Base-by-base conservation (phyloP, 2,329 filamentous ascomycete genomes). In the Colletotrichum neosansevieriae region DNA sequence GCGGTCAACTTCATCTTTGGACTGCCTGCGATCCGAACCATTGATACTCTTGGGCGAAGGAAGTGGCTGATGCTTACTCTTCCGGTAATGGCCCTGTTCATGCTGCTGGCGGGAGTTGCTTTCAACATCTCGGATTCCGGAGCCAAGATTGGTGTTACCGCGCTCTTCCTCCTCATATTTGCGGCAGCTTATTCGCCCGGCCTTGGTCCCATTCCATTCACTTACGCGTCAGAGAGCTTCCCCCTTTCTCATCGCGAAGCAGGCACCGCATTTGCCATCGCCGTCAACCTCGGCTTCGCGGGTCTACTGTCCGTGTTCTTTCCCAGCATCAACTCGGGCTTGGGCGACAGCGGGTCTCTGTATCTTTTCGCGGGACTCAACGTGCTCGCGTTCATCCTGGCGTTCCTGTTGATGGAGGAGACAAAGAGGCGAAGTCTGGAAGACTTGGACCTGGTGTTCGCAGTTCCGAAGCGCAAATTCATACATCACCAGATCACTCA, bases 171-270 rank as follows among this genome's bases (percentile, higher is more conserved):
- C 3, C 80, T 79, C 29, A 57, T 83, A 3, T 83, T 83, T 58
- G 76, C 80, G 1, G 78, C 80, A 0, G 77, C 76, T 1, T 84
- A 84, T 70, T 81, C 81, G 1, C 82, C 82, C 6, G 74, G 74
- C 10, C 51, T 78, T 68, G 83, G 83, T 0, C 84, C 84, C 0
- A 84, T 85, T 11, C 82, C 83, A 0, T 85, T 85, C 54, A 85
- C 82, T 2, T 76, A 85, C 17, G 84, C 83, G 12, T 83, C 83
- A 3, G 84, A 86, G 71, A 82, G 81, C 56, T 86, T 85, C 65
- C 83, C 84, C 0, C 73, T 85, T 1, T 82, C 81, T 4, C 81
- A 86, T 68, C 78, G 84, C 67, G 84, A 86, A 73, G 79, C 83
- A 77, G 84, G 84, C 1, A 80, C 81, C 29, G 81, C 84, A 0